Conservation (phyloP, 1,139 yeast species). For the Entelexis sorbosivorans region DNA sequence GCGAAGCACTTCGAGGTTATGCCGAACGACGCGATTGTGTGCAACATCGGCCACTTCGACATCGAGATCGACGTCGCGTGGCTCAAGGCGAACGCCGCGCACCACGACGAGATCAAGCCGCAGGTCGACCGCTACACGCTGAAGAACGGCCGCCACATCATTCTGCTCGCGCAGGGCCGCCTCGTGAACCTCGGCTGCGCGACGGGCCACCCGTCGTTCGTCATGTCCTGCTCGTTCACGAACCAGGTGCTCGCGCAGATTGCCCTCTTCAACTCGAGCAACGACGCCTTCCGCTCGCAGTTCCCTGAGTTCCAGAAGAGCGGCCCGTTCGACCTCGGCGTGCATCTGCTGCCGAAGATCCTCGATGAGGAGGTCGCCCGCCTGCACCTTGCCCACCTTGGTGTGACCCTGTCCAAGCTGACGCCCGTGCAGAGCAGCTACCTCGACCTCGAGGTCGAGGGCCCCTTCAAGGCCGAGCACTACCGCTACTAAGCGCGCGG, state of each 20-base stretch:
- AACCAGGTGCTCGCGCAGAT: conserved; percentile 99
- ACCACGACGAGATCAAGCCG: conserved; percentile 94
- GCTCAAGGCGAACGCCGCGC: conserved; percentile 84
- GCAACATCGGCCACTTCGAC: conserved; percentile 99
- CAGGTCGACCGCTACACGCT: conserved; percentile 97
- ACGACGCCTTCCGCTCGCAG: conserved; percentile 66
- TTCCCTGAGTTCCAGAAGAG: conserved; percentile 87
- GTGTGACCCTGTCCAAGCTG: conserved; percentile 76
- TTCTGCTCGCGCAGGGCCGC: conserved; percentile 98
- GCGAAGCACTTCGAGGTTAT: conserved; percentile 76
- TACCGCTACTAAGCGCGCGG: conserved; percentile 77
- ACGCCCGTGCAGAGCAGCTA: conserved; percentile 81
- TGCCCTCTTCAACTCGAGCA: conserved; percentile 88
- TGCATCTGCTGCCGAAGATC: conserved; percentile 94
- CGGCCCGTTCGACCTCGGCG: conserved; percentile 86
- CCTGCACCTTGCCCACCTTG: conserved; percentile 91
- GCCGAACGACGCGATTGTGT: conserved; percentile 99
- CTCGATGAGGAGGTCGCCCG: conserved; percentile 98
- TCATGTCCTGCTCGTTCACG: conserved; percentile 99
- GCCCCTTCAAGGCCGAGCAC: conserved; percentile 98
- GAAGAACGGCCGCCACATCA: conserved; percentile 84
- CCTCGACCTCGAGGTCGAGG: conserved; percentile 84
- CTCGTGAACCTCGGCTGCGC: conserved; percentile 99
- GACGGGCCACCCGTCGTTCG: conserved; percentile 98
- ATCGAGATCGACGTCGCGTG: conserved; percentile 98